Conservation (phyloP, 345 rosid genomes). For the Noccaea caerulescens region DNA sequence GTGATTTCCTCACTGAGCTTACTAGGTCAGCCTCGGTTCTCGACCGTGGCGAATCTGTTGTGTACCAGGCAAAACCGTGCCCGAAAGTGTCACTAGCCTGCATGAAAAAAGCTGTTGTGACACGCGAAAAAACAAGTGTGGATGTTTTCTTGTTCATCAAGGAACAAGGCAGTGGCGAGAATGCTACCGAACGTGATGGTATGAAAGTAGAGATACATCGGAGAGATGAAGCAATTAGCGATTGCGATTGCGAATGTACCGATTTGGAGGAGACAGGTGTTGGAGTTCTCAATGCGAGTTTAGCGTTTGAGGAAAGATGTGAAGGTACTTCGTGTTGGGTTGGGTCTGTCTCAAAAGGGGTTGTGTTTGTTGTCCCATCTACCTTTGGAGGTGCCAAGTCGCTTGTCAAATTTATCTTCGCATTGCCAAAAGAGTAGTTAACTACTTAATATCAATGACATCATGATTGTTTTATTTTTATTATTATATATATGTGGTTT, state of each 20-base stretch:
- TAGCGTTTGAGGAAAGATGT: slow-evolving; percentile 45
- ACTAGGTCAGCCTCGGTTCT: slow-evolving; percentile 43
- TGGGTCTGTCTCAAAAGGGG: slow-evolving; percentile 47
- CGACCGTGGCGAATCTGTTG: slow-evolving; percentile 44
- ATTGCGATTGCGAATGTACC: neutral
- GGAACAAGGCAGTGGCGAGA: slow-evolving; percentile 36
- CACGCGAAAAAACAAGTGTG: slow-evolving; percentile 21
- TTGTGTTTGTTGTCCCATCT: slow-evolving; percentile 51
- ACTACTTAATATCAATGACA: neutral
- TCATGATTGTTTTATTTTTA: neutral
- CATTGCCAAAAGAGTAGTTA: slow-evolving; percentile 21
- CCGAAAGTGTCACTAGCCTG: slow-evolving; percentile 42
- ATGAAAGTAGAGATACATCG: slow-evolving; percentile 45
- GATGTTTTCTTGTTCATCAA: slow-evolving; percentile 52
- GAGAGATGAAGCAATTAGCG: slow-evolving; percentile 31
- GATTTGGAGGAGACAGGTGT: slow-evolving; percentile 51
- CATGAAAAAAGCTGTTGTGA: slow-evolving; percentile 46
- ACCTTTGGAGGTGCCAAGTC: slow-evolving; percentile 33
- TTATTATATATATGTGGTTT: neutral
- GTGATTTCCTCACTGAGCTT: neutral
- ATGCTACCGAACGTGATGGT: neutral
- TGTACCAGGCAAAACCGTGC: slow-evolving; percentile 41
- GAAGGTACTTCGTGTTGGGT: slow-evolving; percentile 57
- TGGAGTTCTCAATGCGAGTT: slow-evolving; percentile 35
- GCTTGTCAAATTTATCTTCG: slow-evolving; percentile 32